Evolutionary conservation across 2,329 filamentous ascomycete species (phyloP).

Genomic region (Colletotrichum sp.): DNA sequence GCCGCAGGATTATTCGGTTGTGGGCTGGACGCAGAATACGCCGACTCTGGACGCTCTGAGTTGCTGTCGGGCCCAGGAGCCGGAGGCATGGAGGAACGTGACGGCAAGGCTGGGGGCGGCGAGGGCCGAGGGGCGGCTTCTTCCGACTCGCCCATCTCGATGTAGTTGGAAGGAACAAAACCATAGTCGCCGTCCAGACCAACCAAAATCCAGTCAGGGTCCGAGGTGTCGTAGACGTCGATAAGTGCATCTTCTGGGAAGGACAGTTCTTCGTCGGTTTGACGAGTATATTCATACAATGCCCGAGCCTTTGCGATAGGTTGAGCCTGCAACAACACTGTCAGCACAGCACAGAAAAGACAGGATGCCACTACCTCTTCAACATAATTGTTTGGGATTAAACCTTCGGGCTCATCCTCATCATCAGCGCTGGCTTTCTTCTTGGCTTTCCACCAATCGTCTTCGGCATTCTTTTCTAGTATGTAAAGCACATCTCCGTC

Average conservation of each 20-base stretch:
- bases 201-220: conserved; percentile 96
- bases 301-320: conserved; percentile 74
- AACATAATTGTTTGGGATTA: conserved; percentile 94
- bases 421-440: conserved; percentile 85
- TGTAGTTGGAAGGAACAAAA: conserved; percentile 96
- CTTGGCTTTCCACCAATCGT: conserved; percentile 96
- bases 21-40: conserved; percentile 26
- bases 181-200: conserved; percentile 86
- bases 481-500: conserved; percentile 92
- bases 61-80: background rate
- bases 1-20: conserved; percentile 52
- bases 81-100: conserved; percentile 22
- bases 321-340: conserved; percentile 49
- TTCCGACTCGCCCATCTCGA: conserved; percentile 67
- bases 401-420: conserved; percentile 87
- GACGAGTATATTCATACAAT: conserved; percentile 97
- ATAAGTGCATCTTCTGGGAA: conserved; percentile 88
- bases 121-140: conserved; percentile 37
- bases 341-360: background rate
- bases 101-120: conserved; percentile 36
- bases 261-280: conserved; percentile 97
- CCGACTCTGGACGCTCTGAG: conserved; percentile 7
- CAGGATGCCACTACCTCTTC: conserved; percentile 69
- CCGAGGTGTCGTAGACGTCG: conserved; percentile 85
- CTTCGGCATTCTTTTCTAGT: conserved; percentile 77